These are phyloP conservation scores for Adiantum capillusveneris DNA, from an alignment of 75 land plant species.

Conservation along the genomic window DNA sequence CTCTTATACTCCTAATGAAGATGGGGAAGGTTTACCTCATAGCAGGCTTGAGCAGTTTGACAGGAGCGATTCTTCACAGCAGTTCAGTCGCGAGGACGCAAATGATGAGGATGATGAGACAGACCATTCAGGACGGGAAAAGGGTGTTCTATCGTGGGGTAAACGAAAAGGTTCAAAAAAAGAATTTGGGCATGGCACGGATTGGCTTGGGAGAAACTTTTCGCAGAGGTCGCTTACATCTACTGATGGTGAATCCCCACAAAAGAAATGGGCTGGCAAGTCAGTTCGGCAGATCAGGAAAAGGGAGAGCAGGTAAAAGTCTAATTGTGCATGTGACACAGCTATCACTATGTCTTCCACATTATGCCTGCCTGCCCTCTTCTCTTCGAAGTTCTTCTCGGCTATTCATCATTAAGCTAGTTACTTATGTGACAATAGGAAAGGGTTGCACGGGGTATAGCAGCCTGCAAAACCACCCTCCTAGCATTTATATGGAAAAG, in stretches of 20 bases:
- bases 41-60: too few species aligned
- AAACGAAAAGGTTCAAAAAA: constrained; percentile 3
- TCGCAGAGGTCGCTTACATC: constrained; percentile 16
- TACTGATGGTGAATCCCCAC: constrained; percentile 23
- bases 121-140: constrained; percentile 17
- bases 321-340: too few species aligned
- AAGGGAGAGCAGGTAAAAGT: constrained; percentile 29
- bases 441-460: too few species aligned
- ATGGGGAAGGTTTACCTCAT: constrained; percentile 4
- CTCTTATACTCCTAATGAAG: constrained; percentile 16
- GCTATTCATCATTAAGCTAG: too few species aligned
- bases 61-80: constrained; percentile 6
- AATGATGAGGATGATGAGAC: background rate
- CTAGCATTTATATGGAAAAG: too few species aligned
- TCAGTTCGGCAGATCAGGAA: constrained; percentile 52
- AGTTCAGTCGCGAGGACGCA: background rate
- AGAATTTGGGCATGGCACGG: background rate
- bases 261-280: constrained; percentile 40
- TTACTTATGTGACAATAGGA: too few species aligned
- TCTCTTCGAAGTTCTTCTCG: too few species aligned
- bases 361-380: too few species aligned
- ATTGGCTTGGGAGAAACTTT: constrained; percentile 6
- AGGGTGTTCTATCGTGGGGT: constrained; percentile 1
- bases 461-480: too few species aligned
- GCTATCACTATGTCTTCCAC: too few species aligned